A percentile compares a stretch with the other conserved stretches of the same genome.
Evolutionary conservation across 1,284 basidiomycete genomes (phyloP).

Genomic region (Ustilago shanxiensis): DNA sequence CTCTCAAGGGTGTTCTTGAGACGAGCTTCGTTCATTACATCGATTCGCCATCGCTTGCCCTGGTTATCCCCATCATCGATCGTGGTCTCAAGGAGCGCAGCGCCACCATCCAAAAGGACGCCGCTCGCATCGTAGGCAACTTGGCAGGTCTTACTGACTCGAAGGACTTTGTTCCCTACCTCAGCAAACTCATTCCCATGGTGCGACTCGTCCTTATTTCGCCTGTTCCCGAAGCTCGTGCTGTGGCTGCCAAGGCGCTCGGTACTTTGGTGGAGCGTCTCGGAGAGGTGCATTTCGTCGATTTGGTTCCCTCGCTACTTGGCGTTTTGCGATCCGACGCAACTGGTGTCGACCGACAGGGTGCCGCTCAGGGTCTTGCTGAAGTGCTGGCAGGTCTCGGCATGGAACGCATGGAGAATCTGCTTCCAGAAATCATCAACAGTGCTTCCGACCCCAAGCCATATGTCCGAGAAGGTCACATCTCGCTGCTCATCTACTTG

Average conservation of each 20-base stretch:
- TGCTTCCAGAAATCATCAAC: slow-evolving; percentile 92
- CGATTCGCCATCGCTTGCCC: slow-evolving; percentile 95
- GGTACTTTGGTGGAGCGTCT: slow-evolving; percentile 96
- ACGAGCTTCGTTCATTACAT: slow-evolving; percentile 99
- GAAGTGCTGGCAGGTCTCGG: slow-evolving; percentile 96
- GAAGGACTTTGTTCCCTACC: slow-evolving; percentile 96
- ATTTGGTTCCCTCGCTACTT: slow-evolving; percentile 90
- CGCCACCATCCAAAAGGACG: slow-evolving; percentile 93
- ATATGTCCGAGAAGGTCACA: slow-evolving; percentile 97
- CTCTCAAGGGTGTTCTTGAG: slow-evolving; percentile 85
- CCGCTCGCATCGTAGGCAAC: slow-evolving; percentile 96
- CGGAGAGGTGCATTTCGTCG: slow-evolving; percentile 94
- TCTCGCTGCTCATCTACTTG: slow-evolving; percentile 95
- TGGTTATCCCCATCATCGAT: slow-evolving; percentile 95
- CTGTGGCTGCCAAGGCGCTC: slow-evolving; percentile 96
- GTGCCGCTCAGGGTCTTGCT: slow-evolving; percentile 95
- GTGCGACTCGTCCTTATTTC: slow-evolving; percentile 89
- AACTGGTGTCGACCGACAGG: slow-evolving; percentile 95
- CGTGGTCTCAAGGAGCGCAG: slow-evolving; percentile 91
- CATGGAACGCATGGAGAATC: slow-evolving; percentile 94
- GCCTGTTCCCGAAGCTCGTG: slow-evolving; percentile 95
- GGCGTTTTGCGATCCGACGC: slow-evolving; percentile 92
- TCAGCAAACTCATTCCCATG: slow-evolving; percentile 87
- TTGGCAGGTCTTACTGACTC: slow-evolving; percentile 89
- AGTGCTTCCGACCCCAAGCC: slow-evolving; percentile 90